Percentiles rank a stretch among this genome's conserved stretches.
Evolutionary conservation across 2,329 filamentous ascomycete genomes (phyloP).

Genomic region (Penicillium sp.): DNA sequence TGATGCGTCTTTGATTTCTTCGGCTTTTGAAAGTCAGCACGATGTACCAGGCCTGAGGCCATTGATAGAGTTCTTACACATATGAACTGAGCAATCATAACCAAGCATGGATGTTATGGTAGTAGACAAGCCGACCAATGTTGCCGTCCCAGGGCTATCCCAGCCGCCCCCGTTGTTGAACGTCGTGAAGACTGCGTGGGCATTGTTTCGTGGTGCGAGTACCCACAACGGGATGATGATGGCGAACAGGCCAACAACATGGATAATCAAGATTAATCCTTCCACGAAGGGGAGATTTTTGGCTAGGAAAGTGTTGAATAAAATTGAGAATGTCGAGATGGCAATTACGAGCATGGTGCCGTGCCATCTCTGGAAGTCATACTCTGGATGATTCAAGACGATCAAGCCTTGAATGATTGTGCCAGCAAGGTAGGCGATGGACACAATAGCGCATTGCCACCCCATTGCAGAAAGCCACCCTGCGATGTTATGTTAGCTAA

Average conservation of each 20-base stretch:
- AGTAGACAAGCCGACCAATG: conserved; percentile 41
- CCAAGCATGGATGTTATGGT: conserved; percentile 44
- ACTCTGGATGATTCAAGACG: conserved; percentile 44
- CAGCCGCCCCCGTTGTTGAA: conserved; percentile 46
- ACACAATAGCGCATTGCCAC: conserved; percentile 48
- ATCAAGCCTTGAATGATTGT: conserved; percentile 48
- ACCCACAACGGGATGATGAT: conserved; percentile 46
- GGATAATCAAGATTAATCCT: conserved; percentile 41
- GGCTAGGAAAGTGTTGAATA: conserved; percentile 45
- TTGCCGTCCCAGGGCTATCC: conserved; percentile 37
- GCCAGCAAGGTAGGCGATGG: conserved; percentile 45
- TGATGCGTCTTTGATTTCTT: conserved; percentile 49
- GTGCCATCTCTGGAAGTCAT: conserved; percentile 45
- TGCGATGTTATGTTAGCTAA: conserved; percentile 10
- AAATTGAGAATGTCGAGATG: conserved; percentile 39
- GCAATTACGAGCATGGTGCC: conserved; percentile 45
- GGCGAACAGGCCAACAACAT: conserved; percentile 43
- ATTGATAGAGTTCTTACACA: conserved; percentile 35
- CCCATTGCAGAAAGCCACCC: conserved; percentile 46
- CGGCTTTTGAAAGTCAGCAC: conserved; percentile 27
- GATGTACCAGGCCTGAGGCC: background rate
- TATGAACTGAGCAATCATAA: conserved; percentile 46
- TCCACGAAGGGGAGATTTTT: conserved; percentile 42
- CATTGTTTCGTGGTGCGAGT: conserved; percentile 39
- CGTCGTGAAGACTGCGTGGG: conserved; percentile 39